A percentile compares a stretch with the other conserved stretches of the same genome.
These are phyloP conservation scores for Rhododendron molle DNA, from an alignment of 148 eudicot genomes.

Conservation along the genomic window DNA sequence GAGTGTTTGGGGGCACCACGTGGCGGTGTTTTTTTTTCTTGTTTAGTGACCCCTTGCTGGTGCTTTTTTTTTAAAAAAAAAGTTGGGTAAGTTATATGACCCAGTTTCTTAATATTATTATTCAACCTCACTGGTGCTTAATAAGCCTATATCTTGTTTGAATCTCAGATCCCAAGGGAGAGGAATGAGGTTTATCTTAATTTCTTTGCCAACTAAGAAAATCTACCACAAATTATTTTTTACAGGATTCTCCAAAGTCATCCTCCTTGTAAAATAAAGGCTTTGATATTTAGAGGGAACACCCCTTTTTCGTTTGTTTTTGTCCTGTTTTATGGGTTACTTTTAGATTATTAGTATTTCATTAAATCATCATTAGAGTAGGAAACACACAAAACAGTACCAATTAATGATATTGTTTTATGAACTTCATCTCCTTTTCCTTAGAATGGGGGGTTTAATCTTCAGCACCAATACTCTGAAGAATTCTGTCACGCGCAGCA, in stretches of 20 bases:
- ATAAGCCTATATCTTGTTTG: background rate
- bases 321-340: background rate
- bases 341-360: background rate
- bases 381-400: background rate
- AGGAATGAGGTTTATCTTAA: constrained; percentile 4
- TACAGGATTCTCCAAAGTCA: background rate
- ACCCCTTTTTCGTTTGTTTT: background rate
- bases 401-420: background rate
- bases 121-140: background rate
- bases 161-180: constrained; percentile 16
- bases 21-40: background rate
- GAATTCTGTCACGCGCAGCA: background rate
- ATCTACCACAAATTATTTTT: background rate
- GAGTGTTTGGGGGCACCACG: background rate
- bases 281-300: background rate
- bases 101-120: background rate
- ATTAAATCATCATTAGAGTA: background rate
- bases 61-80: background rate
- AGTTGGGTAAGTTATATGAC: background rate
- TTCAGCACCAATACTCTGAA: background rate
- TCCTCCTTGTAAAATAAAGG: background rate
- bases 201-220: constrained; percentile 4
- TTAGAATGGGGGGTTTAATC: background rate
- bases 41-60: background rate
- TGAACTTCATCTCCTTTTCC: background rate